Evolutionary conservation across 495 filamentous ascomycete species (phyloP).

Genomic region (Neurospora intermedia): DNA sequence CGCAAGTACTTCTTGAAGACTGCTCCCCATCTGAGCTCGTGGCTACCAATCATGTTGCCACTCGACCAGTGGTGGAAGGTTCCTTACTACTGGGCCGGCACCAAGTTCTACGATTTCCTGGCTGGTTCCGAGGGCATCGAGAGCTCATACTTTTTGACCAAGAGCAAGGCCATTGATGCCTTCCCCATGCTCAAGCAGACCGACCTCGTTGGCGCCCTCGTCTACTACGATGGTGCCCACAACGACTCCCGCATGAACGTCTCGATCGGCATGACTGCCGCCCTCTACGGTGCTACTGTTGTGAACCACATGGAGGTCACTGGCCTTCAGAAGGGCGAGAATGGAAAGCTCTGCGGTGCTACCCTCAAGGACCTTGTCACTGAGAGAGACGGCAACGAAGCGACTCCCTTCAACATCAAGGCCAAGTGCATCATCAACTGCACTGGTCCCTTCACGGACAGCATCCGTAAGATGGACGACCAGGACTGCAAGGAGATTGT

Average conservation of each 20-base stretch:
- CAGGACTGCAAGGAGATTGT: conserved; percentile 72
- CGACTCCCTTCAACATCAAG: conserved; percentile 59
- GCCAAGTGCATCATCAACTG: conserved; percentile 95
- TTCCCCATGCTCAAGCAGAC: conserved; percentile 96
- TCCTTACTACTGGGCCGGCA: conserved; percentile 95
- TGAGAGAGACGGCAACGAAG: conserved; percentile 36
- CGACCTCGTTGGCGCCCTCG: conserved; percentile 77
- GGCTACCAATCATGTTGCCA: conserved; percentile 97
- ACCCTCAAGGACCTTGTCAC: conserved; percentile 62
- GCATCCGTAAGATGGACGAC: conserved; percentile 82
- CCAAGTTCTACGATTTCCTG: conserved; percentile 89
- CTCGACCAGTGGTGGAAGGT: conserved; percentile 95
- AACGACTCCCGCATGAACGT: conserved; percentile 99
- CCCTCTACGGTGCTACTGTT: conserved; percentile 83
- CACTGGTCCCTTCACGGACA: conserved; percentile 91
- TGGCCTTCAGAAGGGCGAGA: conserved; percentile 64
- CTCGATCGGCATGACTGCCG: conserved; percentile 89
- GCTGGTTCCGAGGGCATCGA: conserved; percentile 95
- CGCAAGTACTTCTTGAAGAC: conserved; percentile 93
- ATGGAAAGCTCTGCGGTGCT: conserved; percentile 73
- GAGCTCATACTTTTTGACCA: conserved; percentile 91
- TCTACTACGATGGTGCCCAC: conserved; percentile 98
- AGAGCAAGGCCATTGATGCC: conserved; percentile 85
- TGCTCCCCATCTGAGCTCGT: conserved; percentile 86
- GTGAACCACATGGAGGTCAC: conserved; percentile 92